These are phyloP conservation scores for Dipteronia dyeriana DNA, from an alignment of 345 rosid species.

Conservation along the genomic window DNA sequence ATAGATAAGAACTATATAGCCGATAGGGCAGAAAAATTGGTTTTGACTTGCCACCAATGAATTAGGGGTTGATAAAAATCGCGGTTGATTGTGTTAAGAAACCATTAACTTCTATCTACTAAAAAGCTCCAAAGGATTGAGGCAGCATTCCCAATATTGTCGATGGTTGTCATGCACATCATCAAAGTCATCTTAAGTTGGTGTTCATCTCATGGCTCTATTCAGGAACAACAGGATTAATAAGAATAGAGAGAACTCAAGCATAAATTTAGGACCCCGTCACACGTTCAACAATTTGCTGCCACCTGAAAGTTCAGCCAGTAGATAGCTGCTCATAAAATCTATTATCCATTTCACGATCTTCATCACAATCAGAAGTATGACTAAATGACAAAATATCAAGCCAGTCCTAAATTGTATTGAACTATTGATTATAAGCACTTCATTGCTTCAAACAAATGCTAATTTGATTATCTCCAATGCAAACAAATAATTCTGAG, in stretches of 20 bases:
- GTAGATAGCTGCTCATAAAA: conserved; percentile 93
- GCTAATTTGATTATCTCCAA: neutral
- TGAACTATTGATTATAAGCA: neutral
- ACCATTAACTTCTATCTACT: conserved; percentile 9
- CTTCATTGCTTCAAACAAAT: neutral
- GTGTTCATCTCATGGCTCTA: conserved; percentile 43
- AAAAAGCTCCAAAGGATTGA: neutral
- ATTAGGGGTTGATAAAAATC: neutral
- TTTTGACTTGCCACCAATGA: conserved; percentile 9
- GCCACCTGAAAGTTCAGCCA: conserved; percentile 99
- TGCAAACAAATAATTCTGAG: neutral
- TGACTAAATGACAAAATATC: conserved; percentile 24
- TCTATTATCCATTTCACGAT: conserved; percentile 86
- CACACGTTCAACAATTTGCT: conserved; percentile 38
- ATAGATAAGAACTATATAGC: neutral
- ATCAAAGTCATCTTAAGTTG: conserved; percentile 13
- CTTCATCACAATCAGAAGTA: conserved; percentile 56
- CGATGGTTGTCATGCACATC: neutral
- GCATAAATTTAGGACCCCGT: conserved; percentile 51
- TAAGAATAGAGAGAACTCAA: conserved; percentile 56
- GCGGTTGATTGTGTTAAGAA: neutral
- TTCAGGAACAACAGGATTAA: conserved; percentile 58
- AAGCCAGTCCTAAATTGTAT: conserved; percentile 13
- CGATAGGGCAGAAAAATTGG: neutral
- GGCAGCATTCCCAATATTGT: conserved; percentile 5